phyloP scores from a whole-genome alignment of 208 protist species.

The Crithidia fasciculata region DNA sequence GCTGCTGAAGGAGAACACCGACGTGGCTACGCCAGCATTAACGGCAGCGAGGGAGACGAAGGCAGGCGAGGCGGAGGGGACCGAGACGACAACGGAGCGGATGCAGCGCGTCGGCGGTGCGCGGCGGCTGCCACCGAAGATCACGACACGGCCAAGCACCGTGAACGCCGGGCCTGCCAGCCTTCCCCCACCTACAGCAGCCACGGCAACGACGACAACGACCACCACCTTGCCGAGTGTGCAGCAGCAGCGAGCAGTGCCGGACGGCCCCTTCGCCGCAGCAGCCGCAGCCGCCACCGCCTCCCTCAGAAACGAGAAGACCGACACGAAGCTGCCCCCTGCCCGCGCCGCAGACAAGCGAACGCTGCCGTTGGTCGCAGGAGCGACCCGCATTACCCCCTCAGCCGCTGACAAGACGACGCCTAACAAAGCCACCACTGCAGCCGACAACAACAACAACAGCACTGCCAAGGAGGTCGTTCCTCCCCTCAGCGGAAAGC shows the following conservation, averaged over 20 bases:
- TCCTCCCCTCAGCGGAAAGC: neutral
- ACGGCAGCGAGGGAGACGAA: neutral
- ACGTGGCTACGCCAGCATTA: neutral
- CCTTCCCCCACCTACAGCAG: too few species aligned
- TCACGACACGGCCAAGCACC: neutral
- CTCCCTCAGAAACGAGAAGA: neutral
- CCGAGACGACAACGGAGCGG: neutral
- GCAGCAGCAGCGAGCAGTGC: neutral
- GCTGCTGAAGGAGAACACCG: neutral
- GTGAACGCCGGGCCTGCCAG: neutral
- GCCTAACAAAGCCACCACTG: too few species aligned
- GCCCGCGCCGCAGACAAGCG: slow-evolving; percentile 4
- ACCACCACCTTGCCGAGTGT: neutral
- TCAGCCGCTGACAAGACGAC: neutral
- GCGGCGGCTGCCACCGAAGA: slow-evolving; percentile 9
- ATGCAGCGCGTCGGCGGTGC: slow-evolving; percentile 1
- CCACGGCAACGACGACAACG: neutral
- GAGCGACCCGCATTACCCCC: neutral
- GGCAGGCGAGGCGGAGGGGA: neutral
- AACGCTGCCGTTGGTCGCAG: neutral
- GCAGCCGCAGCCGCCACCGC: neutral
- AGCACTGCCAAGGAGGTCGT: neutral
- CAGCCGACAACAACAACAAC: neutral
- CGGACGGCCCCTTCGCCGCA: neutral
- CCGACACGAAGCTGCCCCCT: slow-evolving; percentile 3